Base-by-base conservation (phyloP, 768 basidiomycete genomes). In the Agrocybe pediades region DNA sequence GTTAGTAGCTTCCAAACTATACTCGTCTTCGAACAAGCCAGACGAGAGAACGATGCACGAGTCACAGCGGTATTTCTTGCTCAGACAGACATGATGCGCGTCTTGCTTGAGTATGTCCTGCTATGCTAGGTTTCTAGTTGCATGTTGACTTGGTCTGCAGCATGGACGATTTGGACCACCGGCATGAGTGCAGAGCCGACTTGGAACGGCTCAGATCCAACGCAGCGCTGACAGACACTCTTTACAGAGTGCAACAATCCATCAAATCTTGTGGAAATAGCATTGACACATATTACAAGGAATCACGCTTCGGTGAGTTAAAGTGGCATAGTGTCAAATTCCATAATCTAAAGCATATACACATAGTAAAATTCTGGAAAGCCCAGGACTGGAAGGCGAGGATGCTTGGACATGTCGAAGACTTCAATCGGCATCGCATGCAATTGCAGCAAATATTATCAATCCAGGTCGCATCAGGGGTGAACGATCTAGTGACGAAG, bases 281-380 rank as follows among this genome's bases (percentile, higher is more conserved):
- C 19, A 59, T 66, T 40, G 65, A 66, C 48, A 61, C 65, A 15
- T 64, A 64, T 33, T 60, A 62, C 23, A 63, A 60, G 29, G 61
- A 59, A 40, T 26, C 46, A 17, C 57, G 58, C 24, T 46, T 66
- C 2, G 57, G 65, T 66, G 20, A n/a, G 61, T 25, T 13, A 7
- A 24, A 13, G 11, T n/a, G n/a, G n/a, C n/a, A n/a, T n/a, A n/a
- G n/a, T n/a, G n/a, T n/a, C n/a, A n/a, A n/a, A n/a, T n/a, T n/a
- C n/a, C n/a, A n/a, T n/a, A n/a, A n/a, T 5, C 13, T 27, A 20
- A 13, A 19, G 39, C 19, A 7, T 43, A 4, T n/a, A 27, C 16
- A 24, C 8, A 4, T 25, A 63, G 62, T 58, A 20, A 62, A 62
- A 40, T 62, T 63, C 43, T 55, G 55, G 43, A 63, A 62, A 50